Evolutionary conservation across 768 basidiomycete species (phyloP), one percentile per base, ranked within the genome.

Genomic region (Cystobasidium onofrii): DNA sequence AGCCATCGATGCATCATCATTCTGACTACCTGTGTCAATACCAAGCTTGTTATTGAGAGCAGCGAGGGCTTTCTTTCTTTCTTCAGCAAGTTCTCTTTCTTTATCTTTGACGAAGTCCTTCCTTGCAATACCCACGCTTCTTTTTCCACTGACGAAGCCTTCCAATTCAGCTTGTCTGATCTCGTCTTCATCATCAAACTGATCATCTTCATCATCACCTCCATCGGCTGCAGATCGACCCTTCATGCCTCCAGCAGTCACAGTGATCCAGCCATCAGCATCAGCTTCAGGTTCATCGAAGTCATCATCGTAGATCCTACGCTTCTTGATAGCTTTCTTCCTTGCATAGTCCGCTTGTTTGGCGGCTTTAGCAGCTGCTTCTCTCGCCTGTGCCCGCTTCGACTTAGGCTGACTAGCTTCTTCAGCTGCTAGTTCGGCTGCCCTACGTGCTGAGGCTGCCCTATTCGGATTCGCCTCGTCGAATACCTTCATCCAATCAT

Each of bases 191-290:
- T 71, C 69, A 13, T 57, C 55, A 36, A 71, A 31, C 52, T 36
- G 46, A n/a, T 12, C 34, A 6, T 71, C 66, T 20, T 46, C 66
- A 29, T 29, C 69, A 34, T 61, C 69, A 27, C 46, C 65, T 25
- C 23, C 65, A 20, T 55, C 69, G 17, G 31, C 55, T 23, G 6
- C 69, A 17, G 69, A 71, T 6, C 69, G 50, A 18, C 69, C 69
- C 17, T 60, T 23, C 33, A 27, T 39, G 6, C 69, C 69, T n/a
- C 69, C 69, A 36, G 36, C 34, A 9, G 69, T 46, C 15, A 71
- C 69, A 20, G 69, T 71, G n/a, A 61, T 39, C 69, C 69, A 71
- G 12, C 69, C 69, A 71, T 71, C 69, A 34, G 50, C 69, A 44
- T 71, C 69, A 34, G 55, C 69, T 44, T 55, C 69, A 46, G 69